phyloP scores from a whole-genome alignment of 148 eudicot species.

The Camellia japonica region DNA sequence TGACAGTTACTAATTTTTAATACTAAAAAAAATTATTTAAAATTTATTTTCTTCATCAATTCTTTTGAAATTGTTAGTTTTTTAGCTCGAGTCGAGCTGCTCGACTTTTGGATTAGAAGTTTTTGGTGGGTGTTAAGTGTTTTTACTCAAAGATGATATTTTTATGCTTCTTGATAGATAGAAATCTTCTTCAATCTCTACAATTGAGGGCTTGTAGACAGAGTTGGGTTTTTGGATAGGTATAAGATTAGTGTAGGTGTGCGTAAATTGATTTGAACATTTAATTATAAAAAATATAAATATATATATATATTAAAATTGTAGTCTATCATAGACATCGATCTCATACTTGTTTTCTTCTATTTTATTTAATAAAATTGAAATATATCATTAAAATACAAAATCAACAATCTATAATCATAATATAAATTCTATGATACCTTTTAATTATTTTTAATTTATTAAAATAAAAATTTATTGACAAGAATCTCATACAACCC shows the following conservation, averaged over 20 bases:
- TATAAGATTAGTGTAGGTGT: not conserved
- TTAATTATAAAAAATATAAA: too few relatives aligned
- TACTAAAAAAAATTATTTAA: too few relatives aligned
- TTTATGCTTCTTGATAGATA: not conserved
- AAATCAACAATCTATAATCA: not conserved
- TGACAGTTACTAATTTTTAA: too few relatives aligned
- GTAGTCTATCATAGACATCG: not conserved
- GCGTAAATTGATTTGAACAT: not conserved
- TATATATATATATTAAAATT: too few relatives aligned
- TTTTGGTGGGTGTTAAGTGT: not conserved
- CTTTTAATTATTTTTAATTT: too few relatives aligned
- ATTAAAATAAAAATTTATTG: too few relatives aligned
- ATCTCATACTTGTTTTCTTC: not conserved
- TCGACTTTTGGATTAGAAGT: too few relatives aligned
- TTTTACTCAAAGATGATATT: too few relatives aligned
- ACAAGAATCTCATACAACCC: not conserved
- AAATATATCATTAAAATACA: not conserved
- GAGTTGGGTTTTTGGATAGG: not conserved
- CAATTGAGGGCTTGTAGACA: not conserved
- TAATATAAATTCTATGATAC: too few relatives aligned
- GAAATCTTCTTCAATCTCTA: too few relatives aligned
- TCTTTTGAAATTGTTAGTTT: not conserved
- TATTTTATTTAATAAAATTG: too few relatives aligned
- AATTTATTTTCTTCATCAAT: not conserved
- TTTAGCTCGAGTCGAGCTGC: not conserved